A percentile compares a stretch with the other conserved stretches of the same genome.
These are phyloP conservation scores for Exophiala alcalophila DNA, from an alignment of 2,329 filamentous ascomycete genomes.

Conservation along the genomic window DNA sequence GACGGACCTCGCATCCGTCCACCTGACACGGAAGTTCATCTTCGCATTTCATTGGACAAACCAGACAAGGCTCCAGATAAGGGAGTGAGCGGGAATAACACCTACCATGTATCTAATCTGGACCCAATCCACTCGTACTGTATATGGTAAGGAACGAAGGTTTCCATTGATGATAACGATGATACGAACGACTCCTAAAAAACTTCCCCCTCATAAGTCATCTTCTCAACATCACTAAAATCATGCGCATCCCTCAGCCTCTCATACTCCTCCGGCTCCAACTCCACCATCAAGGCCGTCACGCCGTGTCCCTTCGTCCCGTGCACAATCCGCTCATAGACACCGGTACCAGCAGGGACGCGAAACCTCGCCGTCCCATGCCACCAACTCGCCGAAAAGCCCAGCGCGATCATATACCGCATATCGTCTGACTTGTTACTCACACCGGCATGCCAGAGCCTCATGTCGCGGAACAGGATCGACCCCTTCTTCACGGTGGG, in stretches of 20 bases:
- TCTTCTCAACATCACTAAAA: constrained; percentile 18
- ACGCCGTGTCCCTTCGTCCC: constrained; percentile 15
- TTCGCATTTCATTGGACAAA: too few relatives aligned
- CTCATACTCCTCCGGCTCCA: constrained; percentile 15
- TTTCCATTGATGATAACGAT: too few relatives aligned
- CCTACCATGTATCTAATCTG: too few relatives aligned
- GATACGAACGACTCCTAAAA: too few relatives aligned
- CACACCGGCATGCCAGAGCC: constrained; percentile 64
- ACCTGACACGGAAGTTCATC: too few relatives aligned
- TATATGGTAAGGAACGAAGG: too few relatives aligned
- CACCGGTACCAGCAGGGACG: constrained; percentile 10
- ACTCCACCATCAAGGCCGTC: constrained; percentile 14
- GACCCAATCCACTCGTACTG: too few relatives aligned
- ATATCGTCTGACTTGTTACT: constrained; percentile 53
- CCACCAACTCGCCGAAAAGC: constrained; percentile 24
- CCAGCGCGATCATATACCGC: constrained; percentile 52
- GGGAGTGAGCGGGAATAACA: too few relatives aligned
- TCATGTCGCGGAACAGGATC: constrained; percentile 57
- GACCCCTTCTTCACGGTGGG: constrained; percentile 49
- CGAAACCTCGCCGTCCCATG: constrained; percentile 14
- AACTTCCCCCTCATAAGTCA: constrained; percentile 18
- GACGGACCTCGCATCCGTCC: too few relatives aligned
- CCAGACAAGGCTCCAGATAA: too few relatives aligned
- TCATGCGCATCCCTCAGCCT: constrained; percentile 15
- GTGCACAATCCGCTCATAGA: constrained; percentile 13